Conservation (phyloP, 1,284 basidiomycete genomes). For the Puccinia triticina region DNA sequence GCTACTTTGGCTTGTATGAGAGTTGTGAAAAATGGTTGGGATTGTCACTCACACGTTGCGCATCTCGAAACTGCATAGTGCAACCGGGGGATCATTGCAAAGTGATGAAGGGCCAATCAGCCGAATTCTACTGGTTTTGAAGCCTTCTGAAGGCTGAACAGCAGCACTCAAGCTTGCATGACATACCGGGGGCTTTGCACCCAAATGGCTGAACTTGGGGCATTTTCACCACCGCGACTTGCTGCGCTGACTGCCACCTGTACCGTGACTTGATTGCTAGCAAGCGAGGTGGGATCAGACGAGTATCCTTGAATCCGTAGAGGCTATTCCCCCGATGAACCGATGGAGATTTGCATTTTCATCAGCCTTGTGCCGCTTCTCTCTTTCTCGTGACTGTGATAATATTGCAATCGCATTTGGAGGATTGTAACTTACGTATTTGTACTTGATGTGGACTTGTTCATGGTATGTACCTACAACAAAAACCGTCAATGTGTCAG, state of each 20-base stretch:
- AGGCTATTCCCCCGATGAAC: not conserved
- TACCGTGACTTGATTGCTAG: constrained; percentile 30
- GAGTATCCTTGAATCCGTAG: constrained; percentile 37
- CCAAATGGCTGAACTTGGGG: constrained; percentile 34
- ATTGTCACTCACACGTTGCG: constrained; percentile 4
- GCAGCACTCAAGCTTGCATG: not conserved
- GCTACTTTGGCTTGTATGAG: too few relatives aligned
- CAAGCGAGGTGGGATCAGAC: not conserved
- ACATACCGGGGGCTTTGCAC: not conserved
- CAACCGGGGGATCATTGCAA: not conserved
- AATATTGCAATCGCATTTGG: not conserved
- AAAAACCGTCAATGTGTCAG: not conserved
- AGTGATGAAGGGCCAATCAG: too few relatives aligned
- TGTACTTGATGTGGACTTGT: constrained; percentile 7
- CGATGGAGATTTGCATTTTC: not conserved
- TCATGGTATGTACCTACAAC: not conserved
- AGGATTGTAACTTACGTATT: constrained; percentile 10
- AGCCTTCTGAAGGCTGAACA: not conserved
- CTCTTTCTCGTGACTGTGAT: not conserved
- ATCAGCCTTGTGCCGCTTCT: not conserved
- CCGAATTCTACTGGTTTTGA: not conserved
- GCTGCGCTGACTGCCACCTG: not conserved
- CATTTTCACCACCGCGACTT: constrained; percentile 2
- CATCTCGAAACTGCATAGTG: constrained; percentile 1
- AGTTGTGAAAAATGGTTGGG: too few relatives aligned